A percentile compares a stretch with the other conserved stretches of the same genome.
Conservation (phyloP, 495 filamentous ascomycete species). For the Xylaria flabelliformis region DNA sequence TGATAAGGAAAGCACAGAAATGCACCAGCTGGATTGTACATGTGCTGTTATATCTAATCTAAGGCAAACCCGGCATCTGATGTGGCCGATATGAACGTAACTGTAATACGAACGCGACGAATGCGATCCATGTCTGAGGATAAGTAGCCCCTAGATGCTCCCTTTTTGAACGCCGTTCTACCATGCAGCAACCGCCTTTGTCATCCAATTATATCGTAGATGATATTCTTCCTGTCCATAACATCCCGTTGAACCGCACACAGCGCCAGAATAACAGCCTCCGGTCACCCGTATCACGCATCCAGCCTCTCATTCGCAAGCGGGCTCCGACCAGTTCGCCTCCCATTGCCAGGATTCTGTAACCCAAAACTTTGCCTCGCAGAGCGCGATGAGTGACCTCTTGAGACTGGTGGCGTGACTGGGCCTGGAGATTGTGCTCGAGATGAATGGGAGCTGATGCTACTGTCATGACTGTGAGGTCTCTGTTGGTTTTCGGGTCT, state of each 20-base stretch:
- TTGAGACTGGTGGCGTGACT: conserved; percentile 20
- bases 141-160: conserved; percentile 6
- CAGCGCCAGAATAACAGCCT: background rate
- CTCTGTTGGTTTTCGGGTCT: conserved; percentile 35
- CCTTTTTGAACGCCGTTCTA: conserved; percentile 24
- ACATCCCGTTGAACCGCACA: background rate
- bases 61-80: conserved; percentile 12
- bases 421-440: conserved; percentile 35
- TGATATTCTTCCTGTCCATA: background rate
- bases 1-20: background rate
- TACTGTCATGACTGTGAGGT: conserved; percentile 43
- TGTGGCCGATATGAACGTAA: conserved; percentile 9
- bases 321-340: conserved; percentile 34
- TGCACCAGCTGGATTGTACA: background rate
- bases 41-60: background rate
- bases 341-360: conserved; percentile 7
- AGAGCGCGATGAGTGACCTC: conserved; percentile 13
- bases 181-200: conserved; percentile 23
- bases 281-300: background rate
- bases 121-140: conserved; percentile 15
- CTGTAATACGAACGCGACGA: conserved; percentile 9
- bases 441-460: conserved; percentile 31
- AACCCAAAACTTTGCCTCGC: conserved; percentile 23
- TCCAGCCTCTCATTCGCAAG: conserved; percentile 26
- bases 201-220: conserved; percentile 12